Evolutionary conservation across 2,329 filamentous ascomycete genomes (phyloP).

Genomic region (Aspergillus hiratsukae): DNA sequence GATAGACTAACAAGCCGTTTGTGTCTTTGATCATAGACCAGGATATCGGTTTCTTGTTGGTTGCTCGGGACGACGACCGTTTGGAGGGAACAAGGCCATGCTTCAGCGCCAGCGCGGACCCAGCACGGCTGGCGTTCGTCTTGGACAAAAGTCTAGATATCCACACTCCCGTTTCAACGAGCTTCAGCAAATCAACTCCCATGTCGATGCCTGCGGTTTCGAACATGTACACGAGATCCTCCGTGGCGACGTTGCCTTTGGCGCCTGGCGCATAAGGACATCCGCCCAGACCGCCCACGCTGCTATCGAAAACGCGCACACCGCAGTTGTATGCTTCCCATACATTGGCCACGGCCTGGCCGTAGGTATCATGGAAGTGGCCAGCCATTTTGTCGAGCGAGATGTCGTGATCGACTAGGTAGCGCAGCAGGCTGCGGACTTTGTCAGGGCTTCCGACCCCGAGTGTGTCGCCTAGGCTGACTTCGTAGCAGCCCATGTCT

Average conservation of each 20-base stretch:
- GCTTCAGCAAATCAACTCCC: slow-evolving; percentile 59
- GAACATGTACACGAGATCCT: slow-evolving; percentile 73
- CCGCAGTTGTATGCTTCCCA: slow-evolving; percentile 73
- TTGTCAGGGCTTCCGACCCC: slow-evolving; percentile 68
- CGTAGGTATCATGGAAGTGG: slow-evolving; percentile 88
- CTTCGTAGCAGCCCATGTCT: slow-evolving; percentile 85
- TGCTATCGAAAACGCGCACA: slow-evolving; percentile 72
- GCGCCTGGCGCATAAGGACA: slow-evolving; percentile 83
- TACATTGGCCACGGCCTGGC: slow-evolving; percentile 77
- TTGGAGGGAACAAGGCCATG: neutral
- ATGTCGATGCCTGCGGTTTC: slow-evolving; percentile 63
- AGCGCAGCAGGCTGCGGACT: slow-evolving; percentile 28
- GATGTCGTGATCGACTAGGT: slow-evolving; percentile 48
- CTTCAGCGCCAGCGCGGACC: slow-evolving; percentile 17
- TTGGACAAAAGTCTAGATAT: slow-evolving; percentile 51
- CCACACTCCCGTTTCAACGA: slow-evolving; percentile 68
- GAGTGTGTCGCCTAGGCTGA: slow-evolving; percentile 84
- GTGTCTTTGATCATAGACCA: slow-evolving; percentile 19
- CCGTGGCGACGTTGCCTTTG: slow-evolving; percentile 80
- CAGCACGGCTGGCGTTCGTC: slow-evolving; percentile 20
- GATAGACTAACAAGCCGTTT: slow-evolving; percentile 24
- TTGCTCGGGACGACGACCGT: neutral
- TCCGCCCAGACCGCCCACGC: slow-evolving; percentile 74
- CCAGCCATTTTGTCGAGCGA: slow-evolving; percentile 68
- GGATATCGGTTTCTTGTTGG: neutral